Percentiles rank a stretch among this genome's conserved stretches.
Evolutionary conservation across 192 early-diverging fungal genomes (phyloP).

Genomic region (Gaertneriomyces sp.): DNA sequence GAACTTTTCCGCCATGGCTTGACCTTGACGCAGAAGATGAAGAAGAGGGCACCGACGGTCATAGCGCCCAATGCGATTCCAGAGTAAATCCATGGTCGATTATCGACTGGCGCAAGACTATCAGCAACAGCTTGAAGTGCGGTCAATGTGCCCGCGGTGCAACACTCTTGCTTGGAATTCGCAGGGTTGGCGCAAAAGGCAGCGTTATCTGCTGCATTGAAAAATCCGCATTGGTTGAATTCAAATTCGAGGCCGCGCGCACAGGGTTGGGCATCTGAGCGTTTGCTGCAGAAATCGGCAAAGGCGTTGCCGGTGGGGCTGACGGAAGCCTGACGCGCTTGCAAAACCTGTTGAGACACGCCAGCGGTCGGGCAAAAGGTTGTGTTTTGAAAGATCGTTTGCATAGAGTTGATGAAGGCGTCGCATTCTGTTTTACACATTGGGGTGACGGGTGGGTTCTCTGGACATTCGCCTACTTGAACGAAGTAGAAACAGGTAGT

Average conservation of each 20-base stretch:
- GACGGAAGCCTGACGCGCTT: constrained; percentile 9
- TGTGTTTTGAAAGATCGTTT: constrained; percentile 27
- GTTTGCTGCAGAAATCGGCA: constrained; percentile 24
- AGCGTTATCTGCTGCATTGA: constrained; percentile 3
- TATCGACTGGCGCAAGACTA: constrained; percentile 14
- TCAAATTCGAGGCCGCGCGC: constrained; percentile 23
- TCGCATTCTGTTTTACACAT: constrained; percentile 32
- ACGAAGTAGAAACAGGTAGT: constrained; percentile 30
- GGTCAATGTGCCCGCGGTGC: neutral
- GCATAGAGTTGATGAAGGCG: constrained; percentile 28
- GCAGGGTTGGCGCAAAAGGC: constrained; percentile 27
- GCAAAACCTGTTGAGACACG: neutral
- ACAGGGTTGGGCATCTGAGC: constrained; percentile 20
- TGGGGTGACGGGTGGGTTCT: constrained; percentile 14
- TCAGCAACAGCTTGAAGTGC: neutral
- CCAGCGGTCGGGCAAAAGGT: constrained; percentile 20
- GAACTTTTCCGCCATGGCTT: constrained; percentile 17
- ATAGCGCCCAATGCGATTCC: constrained; percentile 31
- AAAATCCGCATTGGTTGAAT: constrained; percentile 24
- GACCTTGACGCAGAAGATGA: constrained; percentile 26
- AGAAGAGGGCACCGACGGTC: constrained; percentile 10
- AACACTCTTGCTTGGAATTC: constrained; percentile 4
- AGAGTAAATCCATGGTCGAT: constrained; percentile 30
- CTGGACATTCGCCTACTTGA: constrained; percentile 17
- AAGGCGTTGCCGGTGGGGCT: constrained; percentile 7